Evolutionary conservation across 1,139 yeast genomes (phyloP).

Genomic region (Pichia sp.): DNA sequence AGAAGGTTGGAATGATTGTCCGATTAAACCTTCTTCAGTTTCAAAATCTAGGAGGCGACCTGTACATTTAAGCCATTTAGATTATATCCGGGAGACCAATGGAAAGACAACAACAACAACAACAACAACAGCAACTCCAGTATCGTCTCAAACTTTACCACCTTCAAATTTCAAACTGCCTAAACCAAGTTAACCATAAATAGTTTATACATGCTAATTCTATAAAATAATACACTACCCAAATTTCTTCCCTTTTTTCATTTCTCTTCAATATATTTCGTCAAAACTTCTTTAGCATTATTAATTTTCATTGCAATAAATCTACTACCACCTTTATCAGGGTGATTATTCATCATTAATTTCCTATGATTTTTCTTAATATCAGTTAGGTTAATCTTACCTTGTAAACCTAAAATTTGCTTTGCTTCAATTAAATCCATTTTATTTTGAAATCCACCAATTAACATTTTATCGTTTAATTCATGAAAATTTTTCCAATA

Average conservation of each 20-base stretch:
- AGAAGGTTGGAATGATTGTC: constrained; percentile 24
- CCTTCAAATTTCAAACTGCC: neutral
- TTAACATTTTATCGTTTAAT: constrained; percentile 23
- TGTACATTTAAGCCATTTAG: constrained; percentile 6
- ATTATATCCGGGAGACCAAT: neutral
- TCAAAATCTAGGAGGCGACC: constrained; percentile 1
- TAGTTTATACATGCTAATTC: neutral
- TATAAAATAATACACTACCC: neutral
- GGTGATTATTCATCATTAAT: constrained; percentile 65
- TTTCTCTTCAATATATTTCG: constrained; percentile 22
- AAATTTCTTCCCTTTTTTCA: neutral
- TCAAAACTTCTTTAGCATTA: constrained; percentile 63
- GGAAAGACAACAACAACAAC: neutral
- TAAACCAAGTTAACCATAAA: too few relatives aligned
- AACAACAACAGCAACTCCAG: neutral
- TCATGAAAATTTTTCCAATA: constrained; percentile 30
- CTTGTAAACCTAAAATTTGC: constrained; percentile 43
- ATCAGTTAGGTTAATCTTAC: constrained; percentile 35
- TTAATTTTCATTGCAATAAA: constrained; percentile 68
- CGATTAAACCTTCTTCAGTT: constrained; percentile 3
- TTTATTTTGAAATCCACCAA: constrained; percentile 41
- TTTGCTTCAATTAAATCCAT: constrained; percentile 62
- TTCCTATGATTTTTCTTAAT: constrained; percentile 52
- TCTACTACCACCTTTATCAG: constrained; percentile 70
- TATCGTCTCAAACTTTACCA: neutral